Percentiles rank a stretch among this genome's conserved stretches.
These are phyloP conservation scores for Scheffersomyces parashehatae DNA, from an alignment of 1,139 yeast genomes.

Conservation along the genomic window DNA sequence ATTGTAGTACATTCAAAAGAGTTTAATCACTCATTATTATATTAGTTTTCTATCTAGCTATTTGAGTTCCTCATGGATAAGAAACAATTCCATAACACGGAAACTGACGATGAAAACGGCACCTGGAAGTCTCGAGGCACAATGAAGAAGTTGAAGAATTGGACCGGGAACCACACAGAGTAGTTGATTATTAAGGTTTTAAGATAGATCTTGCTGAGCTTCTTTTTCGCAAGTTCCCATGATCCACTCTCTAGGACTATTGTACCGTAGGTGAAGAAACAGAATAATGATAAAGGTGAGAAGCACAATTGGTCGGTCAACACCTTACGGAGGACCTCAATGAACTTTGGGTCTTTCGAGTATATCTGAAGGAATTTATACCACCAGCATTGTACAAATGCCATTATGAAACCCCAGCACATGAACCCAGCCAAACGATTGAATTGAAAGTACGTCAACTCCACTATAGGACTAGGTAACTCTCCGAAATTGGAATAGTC, in stretches of 20 bases:
- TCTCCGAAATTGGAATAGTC: conserved; percentile 4
- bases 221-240: conserved; percentile 59
- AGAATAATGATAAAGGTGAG: conserved; percentile 80
- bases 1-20: no score
- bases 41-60: conserved; percentile 4
- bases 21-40: neutral
- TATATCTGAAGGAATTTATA: conserved; percentile 81
- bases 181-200: conserved; percentile 79
- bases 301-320: conserved; percentile 86
- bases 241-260: conserved; percentile 77
- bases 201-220: conserved; percentile 65
- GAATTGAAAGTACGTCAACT: conserved; percentile 56
- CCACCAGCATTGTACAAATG: conserved; percentile 89
- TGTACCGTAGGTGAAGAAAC: conserved; percentile 83
- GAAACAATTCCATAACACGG: conserved; percentile 91
- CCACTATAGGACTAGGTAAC: conserved; percentile 12
- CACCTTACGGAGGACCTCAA: conserved; percentile 83
- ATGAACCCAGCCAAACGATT: conserved; percentile 77
- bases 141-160: conserved; percentile 79
- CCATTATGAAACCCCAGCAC: conserved; percentile 82
- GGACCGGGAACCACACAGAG: conserved; percentile 94
- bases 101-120: conserved; percentile 87
- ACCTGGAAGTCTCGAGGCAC: conserved; percentile 83
- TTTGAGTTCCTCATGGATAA: conserved; percentile 69
- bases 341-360: conserved; percentile 76